Conservation (phyloP, 495 filamentous ascomycete genomes). For the Hyaloscypha bicolor region DNA sequence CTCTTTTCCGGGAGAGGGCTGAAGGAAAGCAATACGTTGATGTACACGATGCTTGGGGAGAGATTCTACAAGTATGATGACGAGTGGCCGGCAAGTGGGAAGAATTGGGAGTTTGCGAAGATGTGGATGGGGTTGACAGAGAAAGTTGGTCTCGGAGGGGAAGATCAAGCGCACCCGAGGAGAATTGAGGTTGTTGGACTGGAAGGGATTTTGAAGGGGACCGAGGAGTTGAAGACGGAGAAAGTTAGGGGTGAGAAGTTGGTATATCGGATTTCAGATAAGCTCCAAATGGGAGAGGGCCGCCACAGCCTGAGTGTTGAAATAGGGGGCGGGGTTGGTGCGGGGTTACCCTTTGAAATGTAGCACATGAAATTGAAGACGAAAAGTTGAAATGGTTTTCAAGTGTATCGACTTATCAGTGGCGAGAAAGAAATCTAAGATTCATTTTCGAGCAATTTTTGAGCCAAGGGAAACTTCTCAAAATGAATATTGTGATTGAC, state of each 20-base stretch:
- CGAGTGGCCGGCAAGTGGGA: conserved; percentile 33
- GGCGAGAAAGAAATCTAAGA: no score
- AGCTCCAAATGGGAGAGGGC: no score
- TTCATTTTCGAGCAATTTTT: no score
- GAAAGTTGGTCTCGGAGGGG: conserved; percentile 47
- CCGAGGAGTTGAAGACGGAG: conserved; percentile 51
- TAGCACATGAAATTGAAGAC: no score
- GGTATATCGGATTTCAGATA: conserved; percentile 43
- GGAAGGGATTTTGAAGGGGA: conserved; percentile 52
- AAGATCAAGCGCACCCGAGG: conserved; percentile 54
- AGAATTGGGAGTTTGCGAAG: conserved; percentile 42
- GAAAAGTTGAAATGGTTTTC: no score
- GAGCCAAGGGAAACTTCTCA: no score
- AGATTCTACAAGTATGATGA: conserved; percentile 35
- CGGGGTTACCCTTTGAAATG: no score
- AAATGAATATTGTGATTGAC: no score
- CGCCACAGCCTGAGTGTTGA: no score
- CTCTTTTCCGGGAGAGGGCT: conserved; percentile 33
- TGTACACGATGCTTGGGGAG: conserved; percentile 43
- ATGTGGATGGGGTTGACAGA: conserved; percentile 43
- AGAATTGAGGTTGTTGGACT: conserved; percentile 49
- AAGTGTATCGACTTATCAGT: no score
- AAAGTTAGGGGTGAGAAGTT: conserved; percentile 64
- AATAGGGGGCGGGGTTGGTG: no score
- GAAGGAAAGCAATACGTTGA: conserved; percentile 37